Evolutionary conservation across 805 yeast species (phyloP).

Genomic region (Huiozyma sinensis): DNA sequence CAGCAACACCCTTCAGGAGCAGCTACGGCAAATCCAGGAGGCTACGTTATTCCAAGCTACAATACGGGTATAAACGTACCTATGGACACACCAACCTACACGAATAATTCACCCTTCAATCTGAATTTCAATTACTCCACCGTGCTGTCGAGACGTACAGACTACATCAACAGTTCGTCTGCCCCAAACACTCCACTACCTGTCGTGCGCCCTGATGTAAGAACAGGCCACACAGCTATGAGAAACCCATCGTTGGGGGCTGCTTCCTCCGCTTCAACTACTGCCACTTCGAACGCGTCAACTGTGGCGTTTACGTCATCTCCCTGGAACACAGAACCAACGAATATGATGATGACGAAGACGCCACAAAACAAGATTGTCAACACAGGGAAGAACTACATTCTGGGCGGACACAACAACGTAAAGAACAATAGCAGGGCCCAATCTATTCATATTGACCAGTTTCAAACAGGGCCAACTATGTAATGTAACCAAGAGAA

Average conservation of each 20-base stretch:
- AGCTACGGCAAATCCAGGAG: not conserved
- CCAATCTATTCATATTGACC: conserved; percentile 27
- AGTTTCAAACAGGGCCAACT: conserved; percentile 11
- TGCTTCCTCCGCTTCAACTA: conserved; percentile 1
- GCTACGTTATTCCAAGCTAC: not conserved
- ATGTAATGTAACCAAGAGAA: too few species aligned
- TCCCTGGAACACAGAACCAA: conserved; percentile 13
- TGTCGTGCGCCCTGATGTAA: not conserved
- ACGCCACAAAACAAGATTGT: conserved; percentile 14
- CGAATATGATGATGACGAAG: not conserved
- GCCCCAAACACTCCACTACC: conserved; percentile 9
- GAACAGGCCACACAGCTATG: not conserved
- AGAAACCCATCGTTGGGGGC: not conserved
- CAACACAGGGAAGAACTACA: conserved; percentile 26
- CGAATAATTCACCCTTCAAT: not conserved
- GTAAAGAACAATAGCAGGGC: conserved; percentile 25
- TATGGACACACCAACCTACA: not conserved
- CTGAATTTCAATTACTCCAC: not conserved
- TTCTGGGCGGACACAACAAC: conserved; percentile 25
- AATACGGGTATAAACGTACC: not conserved
- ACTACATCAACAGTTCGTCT: conserved; percentile 2
- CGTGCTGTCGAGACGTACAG: not conserved
- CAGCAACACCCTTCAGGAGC: not conserved
- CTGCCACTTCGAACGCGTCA: not conserved
- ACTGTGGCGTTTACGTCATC: not conserved